Base-by-base conservation (phyloP, 495 filamentous ascomycete genomes). In the Gamarada debralockiae region DNA sequence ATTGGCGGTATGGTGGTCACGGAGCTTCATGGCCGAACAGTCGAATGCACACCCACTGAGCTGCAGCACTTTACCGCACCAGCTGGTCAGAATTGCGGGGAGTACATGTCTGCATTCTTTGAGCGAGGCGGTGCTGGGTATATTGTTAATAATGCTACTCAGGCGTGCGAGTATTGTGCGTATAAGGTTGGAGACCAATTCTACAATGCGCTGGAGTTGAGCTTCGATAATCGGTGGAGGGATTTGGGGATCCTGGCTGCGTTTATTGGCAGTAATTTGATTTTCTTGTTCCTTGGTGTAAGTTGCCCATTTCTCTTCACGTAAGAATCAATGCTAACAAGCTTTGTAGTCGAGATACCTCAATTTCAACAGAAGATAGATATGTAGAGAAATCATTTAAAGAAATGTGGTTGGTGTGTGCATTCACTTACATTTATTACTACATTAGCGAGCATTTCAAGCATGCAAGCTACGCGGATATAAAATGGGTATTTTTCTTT, bases 101-200 rank as follows among this genome's bases (percentile, higher is more conserved):
- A 81, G 24, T 93, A 93, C 66, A 89, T 89, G 84, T 50, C 65
- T n/a, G 59, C 68, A 0, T 89, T 85, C 64, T 91, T 93, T 55
- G 68, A 70, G 3, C 57, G 59, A 20, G 79, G 79, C 18, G 89
- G 84, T 0, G 61, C 80, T 0, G 89, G 88, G 0, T 92, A 92
- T 60, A 60, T 92, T 14, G 73, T 81, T n/a, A 69, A 73, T 41
- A 83, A 85, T 56, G 70, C 72, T 0, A 86, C 83, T 0, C 76
- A 67, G 14, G 66, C 67, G 3, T 95, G 89, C 65, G 64, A 84
- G 53, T 92, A 91, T 63, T 95, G 89, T 60, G 86, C 87, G 17
- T 92, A 79, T 64, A 83, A 75, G 39, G 70, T 86, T 22, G 88
- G 90, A 34, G 85, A 93, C 56, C 73, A 93, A 65, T 93, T 92